phyloP scores from a whole-genome alignment of 2,329 filamentous ascomycete genomes.

The Aspergillus sp. region DNA sequence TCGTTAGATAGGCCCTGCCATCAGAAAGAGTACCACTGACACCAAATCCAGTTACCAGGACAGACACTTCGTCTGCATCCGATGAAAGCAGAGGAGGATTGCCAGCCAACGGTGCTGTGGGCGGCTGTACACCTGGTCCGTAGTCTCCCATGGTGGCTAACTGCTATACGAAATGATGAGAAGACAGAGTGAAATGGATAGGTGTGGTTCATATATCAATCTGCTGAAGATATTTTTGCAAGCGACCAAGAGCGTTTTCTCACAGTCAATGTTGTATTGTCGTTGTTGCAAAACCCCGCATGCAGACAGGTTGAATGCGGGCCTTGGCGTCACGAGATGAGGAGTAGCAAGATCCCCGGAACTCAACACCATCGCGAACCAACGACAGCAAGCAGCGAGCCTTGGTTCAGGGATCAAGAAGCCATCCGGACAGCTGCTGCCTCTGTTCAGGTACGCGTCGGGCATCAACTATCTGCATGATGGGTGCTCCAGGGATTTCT shows the following conservation, averaged over 20 bases:
- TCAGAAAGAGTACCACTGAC: constrained; percentile 16
- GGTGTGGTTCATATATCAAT: too few relatives aligned
- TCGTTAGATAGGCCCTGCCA: background rate
- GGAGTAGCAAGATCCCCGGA: too few relatives aligned
- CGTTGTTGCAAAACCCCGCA: background rate
- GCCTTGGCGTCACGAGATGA: constrained; percentile 14
- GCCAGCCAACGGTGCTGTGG: constrained; percentile 9
- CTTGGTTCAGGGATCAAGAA: too few relatives aligned
- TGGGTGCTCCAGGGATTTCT: too few relatives aligned
- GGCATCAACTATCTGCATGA: too few relatives aligned
- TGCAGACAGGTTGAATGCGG: background rate
- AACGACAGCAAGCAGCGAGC: too few relatives aligned
- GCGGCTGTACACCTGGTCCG: constrained; percentile 14
- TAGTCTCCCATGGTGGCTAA: constrained; percentile 28
- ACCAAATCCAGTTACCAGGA: constrained; percentile 33
- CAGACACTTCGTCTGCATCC: constrained; percentile 24
- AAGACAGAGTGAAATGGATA: constrained; percentile 1
- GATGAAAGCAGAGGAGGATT: constrained; percentile 10
- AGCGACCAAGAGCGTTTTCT: too few relatives aligned
- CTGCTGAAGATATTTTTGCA: too few relatives aligned
- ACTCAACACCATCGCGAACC: too few relatives aligned
- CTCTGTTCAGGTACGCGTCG: background rate
- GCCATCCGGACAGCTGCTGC: too few relatives aligned
- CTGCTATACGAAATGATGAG: constrained; percentile 1
- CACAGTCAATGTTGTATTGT: too few relatives aligned